These are phyloP conservation scores for Piper betle DNA, from an alignment of 164 flowering plant genomes.

Conservation along the genomic window DNA sequence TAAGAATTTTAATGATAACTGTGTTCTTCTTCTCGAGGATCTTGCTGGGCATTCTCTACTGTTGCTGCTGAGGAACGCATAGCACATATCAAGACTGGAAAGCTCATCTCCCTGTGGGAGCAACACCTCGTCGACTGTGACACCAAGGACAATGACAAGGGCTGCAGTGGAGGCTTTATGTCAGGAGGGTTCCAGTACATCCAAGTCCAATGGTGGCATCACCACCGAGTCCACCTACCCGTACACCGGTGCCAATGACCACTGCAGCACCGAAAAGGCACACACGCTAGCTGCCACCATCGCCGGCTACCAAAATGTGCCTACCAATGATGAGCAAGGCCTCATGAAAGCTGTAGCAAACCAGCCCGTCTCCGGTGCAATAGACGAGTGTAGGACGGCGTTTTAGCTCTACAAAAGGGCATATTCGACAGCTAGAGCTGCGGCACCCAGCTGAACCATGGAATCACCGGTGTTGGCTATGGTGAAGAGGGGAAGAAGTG, in stretches of 20 bases:
- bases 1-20: no score
- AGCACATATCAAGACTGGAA: slow-evolving; percentile 6
- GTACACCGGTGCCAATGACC: not conserved
- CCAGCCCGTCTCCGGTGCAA: slow-evolving; percentile 5
- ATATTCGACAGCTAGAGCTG: slow-evolving; percentile 1
- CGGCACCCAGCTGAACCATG: slow-evolving; percentile 5
- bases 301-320: slow-evolving; percentile 3
- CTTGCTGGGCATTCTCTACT: slow-evolving; percentile 12
- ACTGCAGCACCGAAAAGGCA: not conserved
- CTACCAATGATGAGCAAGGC: slow-evolving; percentile 4
- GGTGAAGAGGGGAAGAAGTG: slow-evolving; percentile 2
- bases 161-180: slow-evolving; percentile 6
- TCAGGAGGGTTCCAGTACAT: slow-evolving; percentile 2
- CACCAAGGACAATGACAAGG: not conserved
- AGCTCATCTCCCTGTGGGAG: slow-evolving; percentile 10
- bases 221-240: slow-evolving; percentile 2
- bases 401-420: slow-evolving; percentile 6
- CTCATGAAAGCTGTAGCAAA: not conserved
- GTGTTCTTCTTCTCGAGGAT: not conserved
- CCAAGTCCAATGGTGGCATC: slow-evolving; percentile 5
- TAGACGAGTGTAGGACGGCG: slow-evolving; percentile 1
- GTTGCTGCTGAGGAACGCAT: slow-evolving; percentile 11
- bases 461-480: slow-evolving; percentile 3
- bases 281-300: not conserved
- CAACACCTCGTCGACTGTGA: slow-evolving; percentile 11